Evolutionary conservation across 805 yeast species (phyloP).

Genomic region (Metschnikowia kofuensis): DNA sequence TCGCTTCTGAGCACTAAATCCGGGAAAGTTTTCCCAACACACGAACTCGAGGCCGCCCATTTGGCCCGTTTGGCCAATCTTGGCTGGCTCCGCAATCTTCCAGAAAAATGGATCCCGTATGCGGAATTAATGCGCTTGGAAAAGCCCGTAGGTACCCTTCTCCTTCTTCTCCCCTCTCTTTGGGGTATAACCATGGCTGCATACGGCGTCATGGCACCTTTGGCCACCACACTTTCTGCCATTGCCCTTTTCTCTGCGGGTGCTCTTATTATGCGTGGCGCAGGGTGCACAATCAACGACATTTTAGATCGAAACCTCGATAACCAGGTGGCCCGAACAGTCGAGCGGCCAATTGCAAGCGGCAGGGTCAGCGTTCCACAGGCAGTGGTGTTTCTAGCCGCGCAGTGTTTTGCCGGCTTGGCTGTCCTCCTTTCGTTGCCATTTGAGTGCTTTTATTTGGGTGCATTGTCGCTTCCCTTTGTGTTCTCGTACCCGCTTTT

Average conservation of each 20-base stretch:
- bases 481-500: slow-evolving; percentile 89
- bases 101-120: slow-evolving; percentile 77
- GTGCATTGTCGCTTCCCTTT: slow-evolving; percentile 74
- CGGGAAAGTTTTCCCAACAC: slow-evolving; percentile 25
- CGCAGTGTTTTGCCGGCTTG: slow-evolving; percentile 71
- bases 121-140: slow-evolving; percentile 90
- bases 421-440: slow-evolving; percentile 74
- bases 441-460: slow-evolving; percentile 73
- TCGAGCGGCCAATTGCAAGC: slow-evolving; percentile 89
- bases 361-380: slow-evolving; percentile 70
- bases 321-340: slow-evolving; percentile 80
- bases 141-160: slow-evolving; percentile 93
- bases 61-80: slow-evolving; percentile 45
- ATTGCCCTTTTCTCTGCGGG: slow-evolving; percentile 77
- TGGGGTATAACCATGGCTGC: slow-evolving; percentile 96
- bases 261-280: slow-evolving; percentile 90
- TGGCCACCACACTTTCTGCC: slow-evolving; percentile 58
- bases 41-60: slow-evolving; percentile 50
- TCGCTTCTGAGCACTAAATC: not conserved
- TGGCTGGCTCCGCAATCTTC: slow-evolving; percentile 57
- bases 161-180: slow-evolving; percentile 77
- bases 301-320: slow-evolving; percentile 81
- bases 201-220: slow-evolving; percentile 64
- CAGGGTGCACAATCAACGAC: slow-evolving; percentile 96
- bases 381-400: slow-evolving; percentile 69